Conservation (phyloP, 805 yeast genomes). For the Pachysolen tannophilus region DNA sequence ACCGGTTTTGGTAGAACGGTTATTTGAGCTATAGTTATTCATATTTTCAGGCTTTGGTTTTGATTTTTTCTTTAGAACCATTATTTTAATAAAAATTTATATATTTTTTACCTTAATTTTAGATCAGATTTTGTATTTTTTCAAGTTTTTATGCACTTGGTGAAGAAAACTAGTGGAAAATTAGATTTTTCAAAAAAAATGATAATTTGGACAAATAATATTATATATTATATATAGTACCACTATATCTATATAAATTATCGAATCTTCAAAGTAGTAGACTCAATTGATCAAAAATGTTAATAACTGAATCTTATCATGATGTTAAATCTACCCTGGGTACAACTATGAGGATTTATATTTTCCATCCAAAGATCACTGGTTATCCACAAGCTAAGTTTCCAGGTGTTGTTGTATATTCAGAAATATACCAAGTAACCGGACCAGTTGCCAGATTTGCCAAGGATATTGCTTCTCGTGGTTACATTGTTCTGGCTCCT, state of each 20-base stretch:
- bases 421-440: slow-evolving; percentile 76
- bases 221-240: background rate
- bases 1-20: no score
- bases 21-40: no score
- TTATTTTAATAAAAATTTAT: no score
- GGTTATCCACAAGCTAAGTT: slow-evolving; percentile 73
- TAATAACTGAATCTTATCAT: slow-evolving; percentile 55
- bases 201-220: background rate
- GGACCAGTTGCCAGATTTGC: slow-evolving; percentile 80
- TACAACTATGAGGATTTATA: slow-evolving; percentile 57
- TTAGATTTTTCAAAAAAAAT: no score
- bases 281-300: no score
- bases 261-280: no score
- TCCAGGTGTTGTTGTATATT: slow-evolving; percentile 73
- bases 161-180: no score
- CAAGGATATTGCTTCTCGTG: slow-evolving; percentile 70
- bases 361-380: slow-evolving; percentile 59
- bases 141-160: no score
- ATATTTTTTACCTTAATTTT: no score
- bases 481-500: slow-evolving; percentile 74
- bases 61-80: no score
- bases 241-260: background rate
- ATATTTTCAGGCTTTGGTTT: no score
- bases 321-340: slow-evolving; percentile 63
- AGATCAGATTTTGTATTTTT: no score